Percentiles rank a stretch among this genome's conserved stretches.
Evolutionary conservation across 2,329 filamentous ascomycete species (phyloP).

Genomic region (Fusarium foetens): DNA sequence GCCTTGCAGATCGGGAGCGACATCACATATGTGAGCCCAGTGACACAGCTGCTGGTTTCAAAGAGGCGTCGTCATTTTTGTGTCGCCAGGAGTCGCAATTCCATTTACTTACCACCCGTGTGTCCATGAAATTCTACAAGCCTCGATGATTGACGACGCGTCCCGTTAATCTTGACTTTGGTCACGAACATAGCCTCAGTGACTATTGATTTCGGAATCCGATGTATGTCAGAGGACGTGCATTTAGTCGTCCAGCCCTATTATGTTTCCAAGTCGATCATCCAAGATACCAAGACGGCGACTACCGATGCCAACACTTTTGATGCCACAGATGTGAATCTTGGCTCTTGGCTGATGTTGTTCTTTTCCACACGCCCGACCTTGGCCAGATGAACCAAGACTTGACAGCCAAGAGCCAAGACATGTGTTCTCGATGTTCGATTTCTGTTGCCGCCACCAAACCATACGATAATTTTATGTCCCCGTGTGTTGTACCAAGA

Average conservation of each 20-base stretch:
- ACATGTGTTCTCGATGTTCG: constrained; percentile 15
- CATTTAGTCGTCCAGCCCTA: constrained; percentile 10
- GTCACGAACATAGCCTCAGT: background rate
- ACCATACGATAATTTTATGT: background rate
- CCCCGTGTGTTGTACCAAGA: background rate
- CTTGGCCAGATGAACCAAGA: background rate
- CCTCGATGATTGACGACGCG: constrained; percentile 28
- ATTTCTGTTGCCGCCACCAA: constrained; percentile 1
- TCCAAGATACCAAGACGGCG: constrained; percentile 27
- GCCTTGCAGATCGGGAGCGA: background rate
- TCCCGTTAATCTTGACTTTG: background rate
- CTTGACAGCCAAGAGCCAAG: background rate
- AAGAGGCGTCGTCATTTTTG: constrained; percentile 1
- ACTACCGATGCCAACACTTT: constrained; percentile 27
- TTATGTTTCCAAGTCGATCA: constrained; percentile 20
- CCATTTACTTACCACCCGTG: background rate
- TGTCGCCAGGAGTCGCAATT: background rate
- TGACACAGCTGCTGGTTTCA: background rate
- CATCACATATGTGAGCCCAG: constrained; percentile 4
- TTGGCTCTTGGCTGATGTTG: constrained; percentile 25
- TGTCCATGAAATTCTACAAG: constrained; percentile 4
- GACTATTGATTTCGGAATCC: background rate
- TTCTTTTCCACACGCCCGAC: background rate
- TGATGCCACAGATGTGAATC: constrained; percentile 1
- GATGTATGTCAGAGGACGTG: constrained; percentile 5